Conservation (phyloP, 1,284 basidiomycete genomes). For the Taiwanofungus camphoratus region DNA sequence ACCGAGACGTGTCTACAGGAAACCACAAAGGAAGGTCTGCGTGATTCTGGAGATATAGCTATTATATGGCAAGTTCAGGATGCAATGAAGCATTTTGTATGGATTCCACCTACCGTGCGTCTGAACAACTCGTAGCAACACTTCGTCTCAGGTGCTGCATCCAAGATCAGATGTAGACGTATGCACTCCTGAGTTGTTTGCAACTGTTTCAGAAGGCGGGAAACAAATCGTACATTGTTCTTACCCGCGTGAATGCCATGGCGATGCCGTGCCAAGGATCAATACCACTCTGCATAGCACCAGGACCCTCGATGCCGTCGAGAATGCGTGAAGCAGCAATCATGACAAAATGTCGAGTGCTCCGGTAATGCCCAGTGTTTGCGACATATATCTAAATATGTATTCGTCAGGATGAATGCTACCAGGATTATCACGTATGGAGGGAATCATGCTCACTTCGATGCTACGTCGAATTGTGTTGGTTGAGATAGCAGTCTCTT, state of each 20-base stretch:
- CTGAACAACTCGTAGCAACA: conserved; percentile 45
- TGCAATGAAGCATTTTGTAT: conserved; percentile 2
- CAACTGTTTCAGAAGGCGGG: background rate
- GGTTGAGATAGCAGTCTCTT: conserved; percentile 15
- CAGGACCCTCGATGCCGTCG: conserved; percentile 24
- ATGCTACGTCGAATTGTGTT: conserved; percentile 16
- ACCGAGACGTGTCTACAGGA: conserved; percentile 26
- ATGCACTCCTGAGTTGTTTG: conserved; percentile 40
- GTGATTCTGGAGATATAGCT: conserved; percentile 26
- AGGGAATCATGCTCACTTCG: conserved; percentile 13
- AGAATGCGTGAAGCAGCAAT: conserved; percentile 40
- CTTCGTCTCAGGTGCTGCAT: conserved; percentile 37
- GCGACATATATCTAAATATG: conserved; percentile 33
- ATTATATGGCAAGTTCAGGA: conserved; percentile 1
- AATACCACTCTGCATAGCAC: conserved; percentile 23
- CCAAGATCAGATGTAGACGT: conserved; percentile 54
- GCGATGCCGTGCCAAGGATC: conserved; percentile 22
- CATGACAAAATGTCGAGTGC: conserved; percentile 49
- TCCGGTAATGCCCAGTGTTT: conserved; percentile 30
- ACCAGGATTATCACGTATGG: too few relatives aligned
- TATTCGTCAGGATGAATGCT: background rate
- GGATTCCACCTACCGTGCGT: conserved; percentile 39
- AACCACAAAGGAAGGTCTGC: conserved; percentile 34
- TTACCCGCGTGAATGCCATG: conserved; percentile 43
- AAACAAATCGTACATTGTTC: conserved; percentile 3